Base-by-base conservation (phyloP, 1,139 yeast genomes). In the Candida sp. region DNA sequence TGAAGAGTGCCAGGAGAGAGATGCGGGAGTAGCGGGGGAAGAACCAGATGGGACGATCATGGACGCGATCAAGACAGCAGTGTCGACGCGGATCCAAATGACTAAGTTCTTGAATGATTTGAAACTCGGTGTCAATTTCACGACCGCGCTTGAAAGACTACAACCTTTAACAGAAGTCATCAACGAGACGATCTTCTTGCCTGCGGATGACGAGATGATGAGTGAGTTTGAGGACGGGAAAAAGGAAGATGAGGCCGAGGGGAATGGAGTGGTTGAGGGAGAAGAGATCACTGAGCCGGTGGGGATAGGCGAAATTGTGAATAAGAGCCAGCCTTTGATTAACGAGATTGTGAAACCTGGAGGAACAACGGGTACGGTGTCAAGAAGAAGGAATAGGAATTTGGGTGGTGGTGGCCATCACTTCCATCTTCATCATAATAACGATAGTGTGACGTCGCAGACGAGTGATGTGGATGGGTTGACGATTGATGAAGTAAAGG, bases 131-230 rank as follows among this genome's bases (percentile, higher is more conserved):
- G 69, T 80, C 38, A 78, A 84, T 8, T 68, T 84, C 23, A 72
- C 76, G 26, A 72, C 81, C 8, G 86, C 88, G 1, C 67, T 83
- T 22, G 87, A 83, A 41, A 63, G 87, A 39, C 72, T 86, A 43
- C 85, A 81, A 60, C 84, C 86, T 0, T 66, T 84, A 47, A 77
- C 85, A 22, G 82, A 77, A 51, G 68, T 81, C 23, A 73, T 81
- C 33, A 80, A 80, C 54, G 77, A 77, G 44, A 72, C 83, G 6
- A 70, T 83, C 11, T 72, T 78, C 22, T 68, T 80, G 31, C 86
- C 88, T 0, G 80, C 77, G 5, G 82, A 77, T 43, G 84, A 79
- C 44, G 60, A 58, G 3, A 3, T 26, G n/a, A 63, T 26, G n/a
- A 63, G 66, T 47, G 70, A 65, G n/a, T 58, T 54, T 44, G 70